Conservation (phyloP, 768 basidiomycete genomes). For the Russula abietina region DNA sequence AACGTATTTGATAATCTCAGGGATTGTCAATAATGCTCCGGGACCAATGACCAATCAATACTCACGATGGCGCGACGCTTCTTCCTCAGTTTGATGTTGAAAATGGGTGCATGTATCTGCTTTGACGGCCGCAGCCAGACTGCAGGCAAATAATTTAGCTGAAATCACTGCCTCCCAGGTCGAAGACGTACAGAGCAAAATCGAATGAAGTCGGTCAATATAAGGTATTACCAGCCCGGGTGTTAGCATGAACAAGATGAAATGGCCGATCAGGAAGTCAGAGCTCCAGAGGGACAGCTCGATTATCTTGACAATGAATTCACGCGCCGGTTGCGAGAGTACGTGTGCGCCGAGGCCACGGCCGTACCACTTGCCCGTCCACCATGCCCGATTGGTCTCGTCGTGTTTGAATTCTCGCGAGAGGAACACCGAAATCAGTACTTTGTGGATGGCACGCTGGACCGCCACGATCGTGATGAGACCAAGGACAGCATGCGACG, state of each 20-base stretch:
- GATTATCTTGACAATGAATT: slow-evolving; percentile 97
- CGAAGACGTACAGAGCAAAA: slow-evolving; percentile 76
- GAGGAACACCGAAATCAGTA: slow-evolving; percentile 88
- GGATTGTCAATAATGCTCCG: slow-evolving; percentile 10
- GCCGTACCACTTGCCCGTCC: slow-evolving; percentile 98
- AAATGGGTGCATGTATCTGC: slow-evolving; percentile 89
- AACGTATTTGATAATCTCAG: slow-evolving; percentile 77
- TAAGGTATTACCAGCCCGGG: slow-evolving; percentile 82
- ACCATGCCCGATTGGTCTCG: slow-evolving; percentile 97
- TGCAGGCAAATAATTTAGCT: slow-evolving; percentile 32
- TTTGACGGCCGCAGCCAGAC: slow-evolving; percentile 95
- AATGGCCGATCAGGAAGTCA: slow-evolving; percentile 82
- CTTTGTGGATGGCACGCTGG: slow-evolving; percentile 90
- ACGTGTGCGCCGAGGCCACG: slow-evolving; percentile 86
- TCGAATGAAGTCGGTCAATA: slow-evolving; percentile 84
- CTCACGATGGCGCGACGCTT: slow-evolving; percentile 87
- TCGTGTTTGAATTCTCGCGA: slow-evolving; percentile 98
- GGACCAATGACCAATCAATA: no score
- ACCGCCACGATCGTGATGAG: slow-evolving; percentile 84
- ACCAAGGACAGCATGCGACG: slow-evolving; percentile 93
- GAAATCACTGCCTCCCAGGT: slow-evolving; percentile 1
- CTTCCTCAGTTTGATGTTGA: slow-evolving; percentile 81
- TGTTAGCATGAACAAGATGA: slow-evolving; percentile 83
- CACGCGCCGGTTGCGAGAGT: slow-evolving; percentile 92
- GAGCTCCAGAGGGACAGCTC: slow-evolving; percentile 97